Percentiles rank a stretch among this genome's conserved stretches.
Conservation (phyloP, 2,329 filamentous ascomycete species). For the Alternaria sp. region DNA sequence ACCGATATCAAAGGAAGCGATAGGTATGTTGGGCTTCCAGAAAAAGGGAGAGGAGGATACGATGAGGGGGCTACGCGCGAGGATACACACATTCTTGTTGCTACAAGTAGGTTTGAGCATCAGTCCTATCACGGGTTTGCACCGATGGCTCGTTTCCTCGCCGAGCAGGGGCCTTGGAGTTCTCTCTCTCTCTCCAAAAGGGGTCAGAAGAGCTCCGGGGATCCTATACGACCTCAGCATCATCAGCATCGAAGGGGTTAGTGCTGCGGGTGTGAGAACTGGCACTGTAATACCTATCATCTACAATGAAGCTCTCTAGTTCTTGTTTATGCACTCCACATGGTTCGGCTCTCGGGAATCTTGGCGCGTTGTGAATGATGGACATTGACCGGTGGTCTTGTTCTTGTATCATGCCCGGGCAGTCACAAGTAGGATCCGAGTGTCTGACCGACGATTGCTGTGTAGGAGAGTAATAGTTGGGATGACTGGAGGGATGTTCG, state of each 20-base stretch:
- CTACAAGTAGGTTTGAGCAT: neutral
- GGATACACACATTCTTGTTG: neutral
- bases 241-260: neutral
- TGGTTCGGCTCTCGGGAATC: neutral
- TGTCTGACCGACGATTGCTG: neutral
- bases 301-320: neutral
- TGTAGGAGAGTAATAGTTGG: neutral
- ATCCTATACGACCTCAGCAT: neutral
- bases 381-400: neutral
- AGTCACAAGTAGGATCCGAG: neutral
- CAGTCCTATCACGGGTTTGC: neutral
- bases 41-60: constrained; percentile 12
- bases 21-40: constrained; percentile 5
- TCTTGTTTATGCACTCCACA: neutral
- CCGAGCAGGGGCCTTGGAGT: constrained; percentile 22
- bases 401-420: neutral
- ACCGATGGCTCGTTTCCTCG: constrained; percentile 24
- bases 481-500: neutral
- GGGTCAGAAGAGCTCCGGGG: neutral
- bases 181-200: neutral
- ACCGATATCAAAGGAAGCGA: constrained; percentile 1
- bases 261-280: neutral
- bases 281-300: neutral
- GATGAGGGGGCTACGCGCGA: neutral
- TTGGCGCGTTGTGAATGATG: neutral